A percentile compares a stretch with the other conserved stretches of the same genome.
Conservation (phyloP, 148 eudicot genomes). For the Persicaria tinctoria region DNA sequence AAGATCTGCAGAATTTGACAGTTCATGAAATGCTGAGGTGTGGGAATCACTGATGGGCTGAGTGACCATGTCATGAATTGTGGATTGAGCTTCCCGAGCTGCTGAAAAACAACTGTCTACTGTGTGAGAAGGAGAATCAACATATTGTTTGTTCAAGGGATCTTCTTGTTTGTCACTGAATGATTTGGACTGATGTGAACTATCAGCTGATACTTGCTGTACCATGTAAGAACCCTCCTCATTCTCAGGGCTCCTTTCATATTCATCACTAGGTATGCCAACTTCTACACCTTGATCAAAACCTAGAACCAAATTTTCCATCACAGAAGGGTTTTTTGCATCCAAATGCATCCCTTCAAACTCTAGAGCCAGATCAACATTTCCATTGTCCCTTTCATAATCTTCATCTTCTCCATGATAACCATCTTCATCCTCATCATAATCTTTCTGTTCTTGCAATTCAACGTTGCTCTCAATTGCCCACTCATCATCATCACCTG, state of each 20-base stretch:
- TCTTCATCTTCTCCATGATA: conserved; percentile 82
- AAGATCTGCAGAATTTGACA: conserved; percentile 20
- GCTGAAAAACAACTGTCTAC: conserved; percentile 21
- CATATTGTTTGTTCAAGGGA: conserved; percentile 25
- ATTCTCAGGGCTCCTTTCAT: conserved; percentile 39
- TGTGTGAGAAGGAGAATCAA: conserved; percentile 22
- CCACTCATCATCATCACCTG: conserved; percentile 91
- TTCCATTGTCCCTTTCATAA: conserved; percentile 55
- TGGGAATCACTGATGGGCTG: conserved; percentile 25
- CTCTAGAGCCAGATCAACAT: conserved; percentile 44
- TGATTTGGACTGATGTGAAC: conserved; percentile 25
- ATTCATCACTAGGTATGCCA: conserved; percentile 63
- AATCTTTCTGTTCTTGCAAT: conserved; percentile 78
- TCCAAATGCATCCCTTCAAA: conserved; percentile 56
- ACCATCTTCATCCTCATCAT: conserved; percentile 80
- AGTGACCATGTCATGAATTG: conserved; percentile 23
- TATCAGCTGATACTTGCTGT: conserved; percentile 30
- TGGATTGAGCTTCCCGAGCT: conserved; percentile 27
- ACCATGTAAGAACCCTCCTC: conserved; percentile 30
- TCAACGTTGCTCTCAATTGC: conserved; percentile 48
- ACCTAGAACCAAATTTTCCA: conserved; percentile 78
- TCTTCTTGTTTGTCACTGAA: conserved; percentile 29
- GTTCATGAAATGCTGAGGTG: conserved; percentile 26
- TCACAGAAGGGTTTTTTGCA: conserved; percentile 35
- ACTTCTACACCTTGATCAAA: conserved; percentile 96